phyloP scores from a whole-genome alignment of 371 early-diverging fungal genomes.

The Phascolomyces articulosus region DNA sequence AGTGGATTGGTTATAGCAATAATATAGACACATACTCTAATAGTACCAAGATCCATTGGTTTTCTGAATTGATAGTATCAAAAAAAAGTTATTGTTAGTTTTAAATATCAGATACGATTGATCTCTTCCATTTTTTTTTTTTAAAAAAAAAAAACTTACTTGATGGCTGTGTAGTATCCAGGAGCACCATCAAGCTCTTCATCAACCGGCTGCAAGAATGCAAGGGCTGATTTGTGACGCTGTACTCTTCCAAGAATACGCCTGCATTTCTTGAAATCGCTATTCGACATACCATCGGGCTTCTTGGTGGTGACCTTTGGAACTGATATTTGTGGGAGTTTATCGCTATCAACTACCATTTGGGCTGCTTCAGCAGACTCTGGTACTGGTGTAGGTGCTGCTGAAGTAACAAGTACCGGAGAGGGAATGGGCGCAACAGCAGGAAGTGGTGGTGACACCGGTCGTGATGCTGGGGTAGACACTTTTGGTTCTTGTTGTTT shows the following conservation, averaged over 20 bases:
- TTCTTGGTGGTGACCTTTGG: constrained; percentile 15
- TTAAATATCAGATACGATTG: neutral
- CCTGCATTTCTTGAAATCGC: constrained; percentile 44
- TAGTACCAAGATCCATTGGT: constrained; percentile 96
- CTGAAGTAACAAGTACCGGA: neutral
- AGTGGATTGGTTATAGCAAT: neutral
- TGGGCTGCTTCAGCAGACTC: neutral
- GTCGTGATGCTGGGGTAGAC: neutral
- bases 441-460: neutral
- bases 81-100: too few relatives aligned
- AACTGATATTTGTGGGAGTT: neutral
- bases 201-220: constrained; percentile 74
- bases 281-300: constrained; percentile 25
- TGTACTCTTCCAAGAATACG: constrained; percentile 51
- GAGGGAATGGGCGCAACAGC: neutral
- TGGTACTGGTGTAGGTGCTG: neutral
- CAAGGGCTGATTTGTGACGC: constrained; percentile 58
- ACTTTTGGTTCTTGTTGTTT: constrained; percentile 2
- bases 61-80: constrained; percentile 55
- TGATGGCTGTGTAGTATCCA: constrained; percentile 40
- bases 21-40: constrained; percentile 31
- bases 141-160: constrained; percentile 23
- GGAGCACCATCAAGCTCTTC: constrained; percentile 57
- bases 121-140: neutral
- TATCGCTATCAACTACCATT: neutral